phyloP scores from a whole-genome alignment of 768 basidiomycete genomes.

The Mycena alexandri region DNA sequence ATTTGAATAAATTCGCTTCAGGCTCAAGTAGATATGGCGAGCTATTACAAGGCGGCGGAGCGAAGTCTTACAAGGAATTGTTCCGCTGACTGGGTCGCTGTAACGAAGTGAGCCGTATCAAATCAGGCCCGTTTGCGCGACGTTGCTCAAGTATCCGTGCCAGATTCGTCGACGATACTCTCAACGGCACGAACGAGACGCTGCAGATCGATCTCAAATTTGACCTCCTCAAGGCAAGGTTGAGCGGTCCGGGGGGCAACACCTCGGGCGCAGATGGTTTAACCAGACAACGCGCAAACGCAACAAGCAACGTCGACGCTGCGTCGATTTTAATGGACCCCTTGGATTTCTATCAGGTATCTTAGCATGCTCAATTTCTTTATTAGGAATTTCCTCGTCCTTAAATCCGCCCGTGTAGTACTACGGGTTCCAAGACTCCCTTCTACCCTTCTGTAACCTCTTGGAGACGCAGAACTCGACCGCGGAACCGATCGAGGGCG shows the following conservation, averaged over 20 bases:
- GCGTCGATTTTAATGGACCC: constrained; percentile 65
- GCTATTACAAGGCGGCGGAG: constrained; percentile 64
- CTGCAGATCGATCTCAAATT: constrained; percentile 56
- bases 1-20: constrained; percentile 33
- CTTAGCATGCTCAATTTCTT: too few relatives aligned
- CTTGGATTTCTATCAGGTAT: constrained; percentile 61
- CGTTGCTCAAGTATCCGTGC: neutral
- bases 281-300: constrained; percentile 48
- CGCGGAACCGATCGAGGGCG: constrained; percentile 50
- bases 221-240: constrained; percentile 54
- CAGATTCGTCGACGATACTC: constrained; percentile 53
- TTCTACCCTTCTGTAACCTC: constrained; percentile 62
- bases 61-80: constrained; percentile 64
- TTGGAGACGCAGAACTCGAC: constrained; percentile 61
- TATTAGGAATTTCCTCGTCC: too few relatives aligned
- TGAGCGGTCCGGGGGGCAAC: constrained; percentile 59
- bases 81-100: constrained; percentile 65
- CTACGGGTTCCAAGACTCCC: constrained; percentile 58
- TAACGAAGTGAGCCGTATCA: constrained; percentile 48
- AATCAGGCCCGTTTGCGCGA: neutral
- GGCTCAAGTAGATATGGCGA: constrained; percentile 63
- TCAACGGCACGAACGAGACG: constrained; percentile 49
- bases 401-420: constrained; percentile 48
- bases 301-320: constrained; percentile 54
- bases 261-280: constrained; percentile 51